phyloP scores from a whole-genome alignment of 2,329 filamentous ascomycete genomes.

The Tolypocladium tundrense region DNA sequence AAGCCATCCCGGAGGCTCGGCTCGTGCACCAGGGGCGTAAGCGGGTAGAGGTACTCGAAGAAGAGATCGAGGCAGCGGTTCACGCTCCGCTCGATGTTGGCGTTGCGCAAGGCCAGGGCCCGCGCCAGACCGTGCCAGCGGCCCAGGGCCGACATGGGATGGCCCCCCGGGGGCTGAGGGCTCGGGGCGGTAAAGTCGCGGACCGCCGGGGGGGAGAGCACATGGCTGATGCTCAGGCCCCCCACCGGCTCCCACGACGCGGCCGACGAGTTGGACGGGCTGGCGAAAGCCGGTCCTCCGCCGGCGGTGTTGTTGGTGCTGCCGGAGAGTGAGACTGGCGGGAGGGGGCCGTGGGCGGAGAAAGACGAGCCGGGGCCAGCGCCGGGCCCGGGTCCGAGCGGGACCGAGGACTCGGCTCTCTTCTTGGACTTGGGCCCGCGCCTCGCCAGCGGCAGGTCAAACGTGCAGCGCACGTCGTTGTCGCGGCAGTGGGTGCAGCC shows the following conservation, averaged over 20 bases:
- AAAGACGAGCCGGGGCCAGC: not conserved
- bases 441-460: constrained; percentile 25
- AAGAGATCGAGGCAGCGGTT: constrained; percentile 27
- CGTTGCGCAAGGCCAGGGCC: constrained; percentile 13
- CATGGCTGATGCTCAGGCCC: constrained; percentile 8
- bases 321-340: not conserved
- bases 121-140: constrained; percentile 17
- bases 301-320: not conserved
- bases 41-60: constrained; percentile 31
- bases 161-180: not conserved
- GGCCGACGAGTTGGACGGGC: constrained; percentile 8
- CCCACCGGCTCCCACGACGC: constrained; percentile 11
- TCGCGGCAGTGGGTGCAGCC: constrained; percentile 23
- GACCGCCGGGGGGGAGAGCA: constrained; percentile 12
- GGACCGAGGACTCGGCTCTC: constrained; percentile 7
- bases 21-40: constrained; percentile 31
- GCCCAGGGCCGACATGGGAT: constrained; percentile 11
- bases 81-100: constrained; percentile 15
- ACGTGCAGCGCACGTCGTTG: constrained; percentile 22
- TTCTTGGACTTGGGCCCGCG: constrained; percentile 26
- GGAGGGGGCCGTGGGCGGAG: not conserved
- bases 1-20: constrained; percentile 26
- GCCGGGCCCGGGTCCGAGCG: constrained; percentile 5
- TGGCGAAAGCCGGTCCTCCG: constrained; percentile 5
- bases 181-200: constrained; percentile 8